Evolutionary conservation across 2,329 filamentous ascomycete species (phyloP).

Genomic region (Pseudogymnoascus sp.): DNA sequence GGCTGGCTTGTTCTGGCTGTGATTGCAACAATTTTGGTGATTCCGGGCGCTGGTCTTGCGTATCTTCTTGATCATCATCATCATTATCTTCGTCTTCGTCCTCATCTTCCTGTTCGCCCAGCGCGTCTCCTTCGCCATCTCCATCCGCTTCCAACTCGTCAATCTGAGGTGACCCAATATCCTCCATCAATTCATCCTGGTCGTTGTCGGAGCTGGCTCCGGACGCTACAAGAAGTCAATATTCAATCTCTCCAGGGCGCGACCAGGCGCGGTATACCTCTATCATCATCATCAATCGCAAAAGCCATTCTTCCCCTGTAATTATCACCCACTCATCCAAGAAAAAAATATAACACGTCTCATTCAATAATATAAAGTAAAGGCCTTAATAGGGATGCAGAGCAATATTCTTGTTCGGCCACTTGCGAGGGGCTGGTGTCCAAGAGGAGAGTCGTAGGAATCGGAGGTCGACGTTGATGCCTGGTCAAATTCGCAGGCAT

Average conservation of each 20-base stretch:
- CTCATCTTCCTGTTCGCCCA: conserved; percentile 26
- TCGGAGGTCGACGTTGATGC: neutral
- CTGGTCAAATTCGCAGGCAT: neutral
- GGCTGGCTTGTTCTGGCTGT: conserved; percentile 21
- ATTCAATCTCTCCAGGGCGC: neutral
- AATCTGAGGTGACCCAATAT: conserved; percentile 29
- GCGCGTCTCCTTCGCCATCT: conserved; percentile 27
- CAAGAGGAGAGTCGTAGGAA: neutral
- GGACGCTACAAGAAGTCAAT: conserved; percentile 23
- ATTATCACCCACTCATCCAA: neutral
- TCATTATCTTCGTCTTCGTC: conserved; percentile 32
- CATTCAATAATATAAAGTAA: neutral
- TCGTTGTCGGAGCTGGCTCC: conserved; percentile 43
- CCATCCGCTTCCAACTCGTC: conserved; percentile 27
- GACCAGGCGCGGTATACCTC: conserved; percentile 16
- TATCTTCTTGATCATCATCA: conserved; percentile 48
- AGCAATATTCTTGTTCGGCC: neutral
- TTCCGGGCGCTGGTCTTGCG: conserved; percentile 30
- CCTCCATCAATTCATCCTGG: conserved; percentile 50
- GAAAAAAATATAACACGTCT: neutral
- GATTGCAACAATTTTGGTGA: conserved; percentile 10
- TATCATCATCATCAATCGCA: conserved; percentile 26
- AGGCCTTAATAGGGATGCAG: neutral
- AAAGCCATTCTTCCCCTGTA: conserved; percentile 16
- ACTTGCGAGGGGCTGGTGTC: neutral